These are phyloP conservation scores for Brettanomyces nanus DNA, from an alignment of 805 yeast species.

Conservation along the genomic window DNA sequence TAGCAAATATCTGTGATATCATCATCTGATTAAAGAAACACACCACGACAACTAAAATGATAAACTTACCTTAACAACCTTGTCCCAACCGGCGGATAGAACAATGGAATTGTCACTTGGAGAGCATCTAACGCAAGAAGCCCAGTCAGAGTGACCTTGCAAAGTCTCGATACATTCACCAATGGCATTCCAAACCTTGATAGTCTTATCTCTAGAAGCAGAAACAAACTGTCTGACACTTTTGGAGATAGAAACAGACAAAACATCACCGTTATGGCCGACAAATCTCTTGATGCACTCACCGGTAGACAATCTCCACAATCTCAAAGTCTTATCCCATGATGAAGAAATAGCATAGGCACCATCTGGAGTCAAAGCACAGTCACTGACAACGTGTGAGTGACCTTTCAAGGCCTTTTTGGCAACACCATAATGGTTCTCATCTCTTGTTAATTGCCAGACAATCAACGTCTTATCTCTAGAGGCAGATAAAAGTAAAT, in stretches of 20 bases:
- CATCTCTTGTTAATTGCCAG: conserved; percentile 96
- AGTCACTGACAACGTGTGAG: conserved; percentile 98
- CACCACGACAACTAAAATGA: conserved; percentile 1
- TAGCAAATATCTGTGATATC: conserved; percentile 75
- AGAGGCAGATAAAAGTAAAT: conserved; percentile 94
- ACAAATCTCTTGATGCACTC: conserved; percentile 89
- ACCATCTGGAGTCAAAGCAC: conserved; percentile 96
- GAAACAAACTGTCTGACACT: conserved; percentile 97
- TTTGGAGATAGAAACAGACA: conserved; percentile 93
- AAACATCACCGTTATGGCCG: conserved; percentile 96
- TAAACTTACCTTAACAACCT: conserved; percentile 93
- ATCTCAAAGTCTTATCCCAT: conserved; percentile 99
- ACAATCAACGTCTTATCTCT: conserved; percentile 98
- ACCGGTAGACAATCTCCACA: conserved; percentile 96
- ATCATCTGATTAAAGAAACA: not conserved
- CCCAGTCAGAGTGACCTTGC: conserved; percentile 98
- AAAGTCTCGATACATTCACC: conserved; percentile 95
- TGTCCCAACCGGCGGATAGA: conserved; percentile 98
- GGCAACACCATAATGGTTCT: conserved; percentile 96
- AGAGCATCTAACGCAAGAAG: conserved; percentile 94
- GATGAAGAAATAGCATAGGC: conserved; percentile 96
- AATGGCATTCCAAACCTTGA: conserved; percentile 98
- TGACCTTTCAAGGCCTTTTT: conserved; percentile 96
- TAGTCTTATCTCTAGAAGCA: conserved; percentile 98
- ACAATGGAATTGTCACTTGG: conserved; percentile 70